These are phyloP conservation scores for Clarireedia homoeocarpa DNA, from an alignment of 2,329 filamentous ascomycete genomes.

Conservation along the genomic window DNA sequence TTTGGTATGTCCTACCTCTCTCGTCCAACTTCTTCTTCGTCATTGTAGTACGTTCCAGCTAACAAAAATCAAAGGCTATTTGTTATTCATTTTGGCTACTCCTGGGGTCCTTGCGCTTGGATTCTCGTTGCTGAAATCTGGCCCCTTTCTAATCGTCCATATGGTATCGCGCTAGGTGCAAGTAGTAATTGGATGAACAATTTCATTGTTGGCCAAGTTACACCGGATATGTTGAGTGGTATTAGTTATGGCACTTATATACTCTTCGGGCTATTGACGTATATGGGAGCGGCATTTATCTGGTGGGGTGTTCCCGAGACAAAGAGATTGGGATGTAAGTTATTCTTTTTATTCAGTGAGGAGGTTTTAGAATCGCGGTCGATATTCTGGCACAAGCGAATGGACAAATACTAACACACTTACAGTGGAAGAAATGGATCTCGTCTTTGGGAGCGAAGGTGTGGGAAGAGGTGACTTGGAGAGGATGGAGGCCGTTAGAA, in stretches of 20 bases:
- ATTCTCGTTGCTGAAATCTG: constrained; percentile 69
- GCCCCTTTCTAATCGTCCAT: constrained; percentile 61
- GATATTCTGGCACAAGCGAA: too few species aligned
- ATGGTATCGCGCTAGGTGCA: constrained; percentile 62
- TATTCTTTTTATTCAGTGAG: background rate
- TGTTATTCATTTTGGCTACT: constrained; percentile 67
- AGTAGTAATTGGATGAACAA: constrained; percentile 58
- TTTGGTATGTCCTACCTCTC: constrained; percentile 38
- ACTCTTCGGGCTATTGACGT: constrained; percentile 59
- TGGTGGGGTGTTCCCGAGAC: constrained; percentile 46
- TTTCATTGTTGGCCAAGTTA: constrained; percentile 59
- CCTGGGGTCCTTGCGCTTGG: constrained; percentile 69
- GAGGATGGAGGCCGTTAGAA: constrained; percentile 66
- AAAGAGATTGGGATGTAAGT: constrained; percentile 36
- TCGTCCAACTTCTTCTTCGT: background rate
- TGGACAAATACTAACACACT: background rate
- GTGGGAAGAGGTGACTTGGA: constrained; percentile 58
- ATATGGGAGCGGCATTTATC: constrained; percentile 49
- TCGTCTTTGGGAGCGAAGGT: constrained; percentile 60
- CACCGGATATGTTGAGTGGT: constrained; percentile 55
- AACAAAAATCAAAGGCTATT: constrained; percentile 43
- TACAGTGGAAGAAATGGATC: constrained; percentile 49
- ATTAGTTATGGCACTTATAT: constrained; percentile 68
- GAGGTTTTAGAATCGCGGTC: background rate
- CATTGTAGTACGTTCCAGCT: background rate